Evolutionary conservation across 441 rosid genomes (phyloP).

Genomic region (Croton setiger): DNA sequence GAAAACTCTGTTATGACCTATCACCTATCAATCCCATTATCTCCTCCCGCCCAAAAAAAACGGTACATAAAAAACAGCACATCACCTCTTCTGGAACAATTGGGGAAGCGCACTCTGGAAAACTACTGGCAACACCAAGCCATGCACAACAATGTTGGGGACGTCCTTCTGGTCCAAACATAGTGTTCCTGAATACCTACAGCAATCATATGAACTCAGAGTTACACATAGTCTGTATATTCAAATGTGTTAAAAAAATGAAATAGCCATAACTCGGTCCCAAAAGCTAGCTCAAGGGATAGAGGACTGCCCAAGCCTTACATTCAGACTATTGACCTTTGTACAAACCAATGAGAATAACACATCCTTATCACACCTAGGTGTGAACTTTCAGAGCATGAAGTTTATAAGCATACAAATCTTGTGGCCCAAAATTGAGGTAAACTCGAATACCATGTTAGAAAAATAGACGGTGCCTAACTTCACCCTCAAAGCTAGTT

Average conservation of each 20-base stretch:
- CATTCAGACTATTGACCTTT: no score
- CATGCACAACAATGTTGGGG: constrained; percentile 99
- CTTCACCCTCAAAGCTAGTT: no score
- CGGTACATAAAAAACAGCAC: neutral
- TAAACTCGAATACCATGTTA: no score
- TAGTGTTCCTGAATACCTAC: constrained; percentile 97
- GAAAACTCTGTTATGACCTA: neutral
- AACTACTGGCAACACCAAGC: constrained; percentile 99
- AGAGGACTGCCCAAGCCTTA: no score
- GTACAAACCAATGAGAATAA: no score
- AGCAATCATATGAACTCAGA: constrained; percentile 26
- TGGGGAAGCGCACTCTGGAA: constrained; percentile 97
- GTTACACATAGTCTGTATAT: constrained; percentile 22
- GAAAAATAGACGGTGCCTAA: no score
- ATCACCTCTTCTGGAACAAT: constrained; percentile 97
- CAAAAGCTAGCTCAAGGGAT: no score
- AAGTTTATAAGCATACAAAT: no score
- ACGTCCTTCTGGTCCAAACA: constrained; percentile 99
- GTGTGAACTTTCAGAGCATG: no score
- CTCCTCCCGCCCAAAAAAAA: neutral
- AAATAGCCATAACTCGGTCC: no score
- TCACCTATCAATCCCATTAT: neutral
- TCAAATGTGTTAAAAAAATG: neutral
- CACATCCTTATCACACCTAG: no score
- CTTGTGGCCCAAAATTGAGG: no score